phyloP scores from a whole-genome alignment of 306 rosid species.

The Cicer pinnatifidum region DNA sequence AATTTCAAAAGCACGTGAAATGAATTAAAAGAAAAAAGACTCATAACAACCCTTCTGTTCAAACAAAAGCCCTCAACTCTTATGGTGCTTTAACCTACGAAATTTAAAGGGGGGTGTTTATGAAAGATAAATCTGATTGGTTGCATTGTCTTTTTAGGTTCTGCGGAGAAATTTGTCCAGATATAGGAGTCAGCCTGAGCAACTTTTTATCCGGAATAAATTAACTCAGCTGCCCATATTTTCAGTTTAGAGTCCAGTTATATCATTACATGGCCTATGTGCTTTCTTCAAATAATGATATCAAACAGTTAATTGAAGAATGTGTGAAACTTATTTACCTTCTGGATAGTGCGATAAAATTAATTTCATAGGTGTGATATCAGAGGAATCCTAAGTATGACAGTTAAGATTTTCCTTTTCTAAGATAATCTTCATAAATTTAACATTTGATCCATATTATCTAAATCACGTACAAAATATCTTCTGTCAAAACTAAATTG shows the following conservation, averaged over 20 bases:
- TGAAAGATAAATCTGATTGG: neutral
- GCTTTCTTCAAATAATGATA: neutral
- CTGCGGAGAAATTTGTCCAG: neutral
- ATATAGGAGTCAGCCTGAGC: neutral
- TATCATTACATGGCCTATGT: neutral
- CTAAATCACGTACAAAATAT: neutral
- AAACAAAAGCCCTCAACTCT: neutral
- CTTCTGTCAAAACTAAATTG: constrained; percentile 1
- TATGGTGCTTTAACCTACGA: neutral
- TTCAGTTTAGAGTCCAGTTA: neutral
- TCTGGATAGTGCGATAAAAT: neutral
- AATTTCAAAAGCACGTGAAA: neutral
- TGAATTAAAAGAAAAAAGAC: constrained; percentile 3
- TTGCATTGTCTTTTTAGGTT: neutral
- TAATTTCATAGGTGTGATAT: neutral
- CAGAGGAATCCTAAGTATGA: neutral
- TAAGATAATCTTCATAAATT: neutral
- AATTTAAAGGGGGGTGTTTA: neutral
- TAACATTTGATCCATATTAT: neutral
- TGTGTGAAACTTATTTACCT: neutral
- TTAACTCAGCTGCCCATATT: neutral
- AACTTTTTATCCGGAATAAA: neutral
- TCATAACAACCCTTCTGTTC: neutral
- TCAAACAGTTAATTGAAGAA: neutral
- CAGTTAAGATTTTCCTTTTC: neutral